Percentiles rank a stretch among this genome's conserved stretches.
phyloP scores from a whole-genome alignment of 2,329 filamentous ascomycete species.

The Sarocladiaceae sp. region DNA sequence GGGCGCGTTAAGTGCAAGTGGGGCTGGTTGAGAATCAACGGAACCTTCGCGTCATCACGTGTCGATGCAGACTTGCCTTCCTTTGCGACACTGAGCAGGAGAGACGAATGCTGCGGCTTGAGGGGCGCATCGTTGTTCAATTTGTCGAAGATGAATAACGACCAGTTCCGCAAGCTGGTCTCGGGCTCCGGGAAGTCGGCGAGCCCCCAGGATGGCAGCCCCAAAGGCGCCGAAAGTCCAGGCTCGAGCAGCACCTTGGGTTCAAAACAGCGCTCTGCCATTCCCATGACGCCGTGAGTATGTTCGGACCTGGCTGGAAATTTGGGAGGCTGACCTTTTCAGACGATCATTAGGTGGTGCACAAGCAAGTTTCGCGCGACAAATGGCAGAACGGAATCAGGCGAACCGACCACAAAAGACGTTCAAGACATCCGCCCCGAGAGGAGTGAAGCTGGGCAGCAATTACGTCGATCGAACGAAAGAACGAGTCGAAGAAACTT shows the following conservation, averaged over 20 bases:
- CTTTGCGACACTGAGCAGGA: not conserved
- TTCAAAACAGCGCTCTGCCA: constrained; percentile 70
- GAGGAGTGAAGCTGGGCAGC: constrained; percentile 69
- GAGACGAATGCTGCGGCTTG: not conserved
- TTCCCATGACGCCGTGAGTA: constrained; percentile 88
- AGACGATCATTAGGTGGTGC: constrained; percentile 56
- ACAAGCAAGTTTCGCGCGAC: constrained; percentile 70
- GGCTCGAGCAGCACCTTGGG: constrained; percentile 52
- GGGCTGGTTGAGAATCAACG: not conserved
- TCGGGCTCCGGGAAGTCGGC: constrained; percentile 31
- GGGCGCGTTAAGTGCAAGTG: constrained; percentile 12
- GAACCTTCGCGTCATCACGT: constrained; percentile 9
- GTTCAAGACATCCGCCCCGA: constrained; percentile 72
- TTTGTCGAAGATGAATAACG: constrained; percentile 76
- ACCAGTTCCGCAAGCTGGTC: constrained; percentile 81
- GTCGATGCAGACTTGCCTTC: not conserved
- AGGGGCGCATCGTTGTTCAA: not conserved
- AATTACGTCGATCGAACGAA: constrained; percentile 83
- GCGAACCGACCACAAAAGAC: constrained; percentile 56
- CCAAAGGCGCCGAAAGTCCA: constrained; percentile 24
- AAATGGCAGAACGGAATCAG: constrained; percentile 69
- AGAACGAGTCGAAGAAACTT: constrained; percentile 47
- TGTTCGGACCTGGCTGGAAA: not conserved
- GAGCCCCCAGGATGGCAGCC: constrained; percentile 38
- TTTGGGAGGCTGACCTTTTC: constrained; percentile 2